Percentiles rank a stretch among this genome's conserved stretches.
phyloP scores from a whole-genome alignment of 2,329 filamentous ascomycete genomes.

The Xylaria hypoxylon region DNA sequence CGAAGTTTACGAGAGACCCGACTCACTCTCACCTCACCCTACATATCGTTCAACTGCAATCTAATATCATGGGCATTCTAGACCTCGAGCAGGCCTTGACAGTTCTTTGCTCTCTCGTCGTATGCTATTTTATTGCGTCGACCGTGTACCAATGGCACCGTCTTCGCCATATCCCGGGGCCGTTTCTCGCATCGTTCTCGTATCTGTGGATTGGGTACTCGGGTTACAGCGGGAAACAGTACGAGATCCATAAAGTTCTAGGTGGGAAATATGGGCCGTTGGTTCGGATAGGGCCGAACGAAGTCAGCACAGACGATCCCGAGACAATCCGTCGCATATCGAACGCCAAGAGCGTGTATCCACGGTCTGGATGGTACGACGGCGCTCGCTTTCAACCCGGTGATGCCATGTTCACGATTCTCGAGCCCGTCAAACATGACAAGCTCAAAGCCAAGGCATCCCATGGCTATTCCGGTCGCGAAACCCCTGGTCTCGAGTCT shows the following conservation, averaged over 20 bases:
- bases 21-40: not conserved
- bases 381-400: constrained; percentile 38
- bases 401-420: constrained; percentile 40
- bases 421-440: constrained; percentile 38
- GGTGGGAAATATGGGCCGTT: constrained; percentile 46
- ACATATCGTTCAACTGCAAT: not conserved
- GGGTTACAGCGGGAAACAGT: constrained; percentile 42
- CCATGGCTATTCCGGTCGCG: constrained; percentile 41
- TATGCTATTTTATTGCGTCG: constrained; percentile 36
- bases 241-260: constrained; percentile 40
- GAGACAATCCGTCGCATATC: constrained; percentile 39
- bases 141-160: constrained; percentile 42
- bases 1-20: not conserved
- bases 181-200: constrained; percentile 48
- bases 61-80: constrained; percentile 21
- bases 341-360: constrained; percentile 32
- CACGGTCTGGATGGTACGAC: constrained; percentile 40
- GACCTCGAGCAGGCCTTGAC: constrained; percentile 9
- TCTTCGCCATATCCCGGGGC: constrained; percentile 42
- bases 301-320: constrained; percentile 51
- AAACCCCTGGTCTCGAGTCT: constrained; percentile 39
- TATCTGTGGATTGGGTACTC: constrained; percentile 50
- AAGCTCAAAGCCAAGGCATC: constrained; percentile 39
- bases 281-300: constrained; percentile 53
- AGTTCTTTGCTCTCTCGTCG: constrained; percentile 10